These are phyloP conservation scores for Tolypocladium cylindrosporum DNA, from an alignment of 2,329 filamentous ascomycete genomes.

Conservation along the genomic window DNA sequence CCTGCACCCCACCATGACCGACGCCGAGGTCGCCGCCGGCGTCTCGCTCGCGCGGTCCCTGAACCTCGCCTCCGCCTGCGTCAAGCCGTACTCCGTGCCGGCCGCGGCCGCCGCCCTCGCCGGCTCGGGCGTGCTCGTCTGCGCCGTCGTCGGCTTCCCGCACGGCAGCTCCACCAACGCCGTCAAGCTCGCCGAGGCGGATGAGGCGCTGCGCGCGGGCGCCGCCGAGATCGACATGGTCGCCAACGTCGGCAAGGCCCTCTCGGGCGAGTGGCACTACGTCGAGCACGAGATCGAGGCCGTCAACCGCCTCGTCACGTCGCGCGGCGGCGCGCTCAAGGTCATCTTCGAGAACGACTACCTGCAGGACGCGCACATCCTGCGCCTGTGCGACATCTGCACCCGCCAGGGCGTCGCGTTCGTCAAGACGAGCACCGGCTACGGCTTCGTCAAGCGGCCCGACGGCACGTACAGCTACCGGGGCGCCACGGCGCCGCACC, in stretches of 20 bases:
- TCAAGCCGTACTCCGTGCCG: slow-evolving; percentile 47
- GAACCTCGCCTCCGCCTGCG: slow-evolving; percentile 44
- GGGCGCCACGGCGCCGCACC: slow-evolving; percentile 39
- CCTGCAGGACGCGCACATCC: slow-evolving; percentile 37
- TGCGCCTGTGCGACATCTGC: slow-evolving; percentile 44
- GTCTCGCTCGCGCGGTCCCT: slow-evolving; percentile 35
- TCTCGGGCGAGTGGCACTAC: slow-evolving; percentile 47
- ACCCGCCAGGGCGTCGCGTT: slow-evolving; percentile 40
- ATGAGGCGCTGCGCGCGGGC: slow-evolving; percentile 33
- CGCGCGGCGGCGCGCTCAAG: slow-evolving; percentile 36
- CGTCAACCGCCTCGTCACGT: slow-evolving; percentile 37
- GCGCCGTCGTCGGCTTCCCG: slow-evolving; percentile 51
- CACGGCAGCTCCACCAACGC: slow-evolving; percentile 45
- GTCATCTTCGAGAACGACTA: slow-evolving; percentile 56
- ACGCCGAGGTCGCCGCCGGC: slow-evolving; percentile 38
- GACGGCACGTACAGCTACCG: slow-evolving; percentile 41
- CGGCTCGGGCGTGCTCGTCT: slow-evolving; percentile 38
- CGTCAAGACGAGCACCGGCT: slow-evolving; percentile 52
- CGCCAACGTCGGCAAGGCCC: slow-evolving; percentile 48
- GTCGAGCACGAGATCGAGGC: slow-evolving; percentile 39
- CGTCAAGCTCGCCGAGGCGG: slow-evolving; percentile 44
- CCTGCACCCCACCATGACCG: slow-evolving; percentile 51
- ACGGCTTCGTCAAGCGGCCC: slow-evolving; percentile 47
- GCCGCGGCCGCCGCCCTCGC: slow-evolving; percentile 35
- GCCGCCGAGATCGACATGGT: slow-evolving; percentile 51